Base-by-base conservation (phyloP, 202 grass and related monocot genomes). In the Bolboschoenoplectus hybrid region DNA sequence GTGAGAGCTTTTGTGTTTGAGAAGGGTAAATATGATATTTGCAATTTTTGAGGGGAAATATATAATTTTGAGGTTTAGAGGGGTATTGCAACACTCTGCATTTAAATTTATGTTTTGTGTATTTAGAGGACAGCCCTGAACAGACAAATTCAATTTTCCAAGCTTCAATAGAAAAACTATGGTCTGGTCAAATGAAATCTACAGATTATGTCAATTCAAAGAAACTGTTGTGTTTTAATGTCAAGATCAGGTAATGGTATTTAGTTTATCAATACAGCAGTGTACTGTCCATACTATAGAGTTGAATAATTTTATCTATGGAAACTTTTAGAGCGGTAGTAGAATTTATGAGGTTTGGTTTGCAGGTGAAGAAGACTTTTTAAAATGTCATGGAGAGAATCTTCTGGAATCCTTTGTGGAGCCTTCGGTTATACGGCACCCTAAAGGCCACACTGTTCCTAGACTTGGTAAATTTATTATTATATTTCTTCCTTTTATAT, bases 361-460 rank as follows among this genome's bases (percentile, higher is more conserved):
- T 87, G 66, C 85, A 97, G 95, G 95, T 60, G 89, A 97, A 60
- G 88, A 87, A 9, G 95, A 97, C 82, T 94, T 94, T 32, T 87
- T 98, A 55, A 95, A 87, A 84, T 0, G 1, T 4, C 63, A 68
- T 83, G 96, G 93, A 41, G 93, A 95, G 64, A 63, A 83, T 57
- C 90, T 98, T 20, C 57, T 95, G 64, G 91, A 94, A 68, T 92
- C 91, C 65, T 95, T 51, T 7, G 81, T 89, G 17, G 85, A 97
- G 61, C 95, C 95, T 53, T 85, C 88, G 14, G 83, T 94, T 38
- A 94, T 97, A 67, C 86, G 75, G 2, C 95, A 98, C 63, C 96
- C 96, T 12, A 98, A 95, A 85, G 96, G 93, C 17, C 96, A 98
- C 78, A 98, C 93, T 0, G 93, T 98, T 82, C 96, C 96, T 58